A percentile compares a stretch with the other conserved stretches of the same genome.
phyloP scores from a whole-genome alignment of 805 yeast genomes.

The Saccharomycopsis oosterbeekiorum region DNA sequence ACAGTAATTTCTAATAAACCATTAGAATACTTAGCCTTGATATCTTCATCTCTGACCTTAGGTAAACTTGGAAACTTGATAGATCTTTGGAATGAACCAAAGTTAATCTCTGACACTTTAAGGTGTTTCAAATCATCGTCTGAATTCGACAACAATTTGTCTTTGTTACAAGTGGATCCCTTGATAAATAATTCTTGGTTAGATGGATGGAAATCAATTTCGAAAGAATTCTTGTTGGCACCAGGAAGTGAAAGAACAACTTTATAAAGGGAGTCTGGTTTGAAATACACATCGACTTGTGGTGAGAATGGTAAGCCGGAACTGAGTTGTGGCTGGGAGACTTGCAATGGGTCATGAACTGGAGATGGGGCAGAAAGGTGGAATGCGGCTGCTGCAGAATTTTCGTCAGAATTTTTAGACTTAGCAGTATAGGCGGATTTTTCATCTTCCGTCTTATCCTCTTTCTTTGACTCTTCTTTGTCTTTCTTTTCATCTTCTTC shows the following conservation, averaged over 20 bases:
- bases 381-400: constrained; percentile 7
- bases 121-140: constrained; percentile 29
- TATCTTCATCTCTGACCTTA: constrained; percentile 40
- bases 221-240: constrained; percentile 41
- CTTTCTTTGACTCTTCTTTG: constrained; percentile 1
- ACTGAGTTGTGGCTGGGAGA: constrained; percentile 35
- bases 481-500: background rate
- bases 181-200: constrained; percentile 42
- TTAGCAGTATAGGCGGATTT: too few relatives aligned
- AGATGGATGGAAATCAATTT: constrained; percentile 50
- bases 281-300: constrained; percentile 47
- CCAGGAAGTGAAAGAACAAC: constrained; percentile 51
- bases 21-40: constrained; percentile 41
- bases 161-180: constrained; percentile 28
- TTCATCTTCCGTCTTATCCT: constrained; percentile 7
- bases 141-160: constrained; percentile 18
- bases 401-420: background rate
- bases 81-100: constrained; percentile 49
- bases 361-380: constrained; percentile 26
- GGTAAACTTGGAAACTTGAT: constrained; percentile 47
- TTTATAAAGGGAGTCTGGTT: constrained; percentile 31
- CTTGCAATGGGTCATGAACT: constrained; percentile 32
- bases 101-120: constrained; percentile 43
- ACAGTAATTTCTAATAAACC: constrained; percentile 44
- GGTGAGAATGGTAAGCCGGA: constrained; percentile 44